Conservation (phyloP, 1,284 basidiomycete genomes). For the Fomitiporia mediterranea region DNA sequence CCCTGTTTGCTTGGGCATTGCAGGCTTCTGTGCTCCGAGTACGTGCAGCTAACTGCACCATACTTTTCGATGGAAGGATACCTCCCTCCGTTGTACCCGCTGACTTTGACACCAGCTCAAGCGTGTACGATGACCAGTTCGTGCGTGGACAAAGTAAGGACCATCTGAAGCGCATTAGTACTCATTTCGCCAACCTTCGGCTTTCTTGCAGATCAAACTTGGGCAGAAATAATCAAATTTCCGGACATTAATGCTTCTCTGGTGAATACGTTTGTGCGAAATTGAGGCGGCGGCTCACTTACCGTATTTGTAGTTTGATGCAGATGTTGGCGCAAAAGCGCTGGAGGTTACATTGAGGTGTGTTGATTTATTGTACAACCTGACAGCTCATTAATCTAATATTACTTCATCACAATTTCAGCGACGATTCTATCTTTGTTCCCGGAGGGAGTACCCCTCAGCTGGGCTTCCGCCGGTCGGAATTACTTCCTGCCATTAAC, state of each 20-base stretch:
- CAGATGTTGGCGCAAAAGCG: not conserved
- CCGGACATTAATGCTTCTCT: not conserved
- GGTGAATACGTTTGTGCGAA: not conserved
- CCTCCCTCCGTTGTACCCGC: not conserved
- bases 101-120: slow-evolving; percentile 4
- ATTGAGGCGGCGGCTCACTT: too few species aligned
- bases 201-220: slow-evolving; percentile 12
- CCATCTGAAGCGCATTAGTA: not conserved
- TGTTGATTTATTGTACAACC: not conserved
- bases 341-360: slow-evolving; percentile 1
- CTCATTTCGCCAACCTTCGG: too few species aligned
- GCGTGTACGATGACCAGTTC: slow-evolving; percentile 4
- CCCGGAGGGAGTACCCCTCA: slow-evolving; percentile 46
- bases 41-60: not conserved
- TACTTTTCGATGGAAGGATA: slow-evolving; percentile 8
- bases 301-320: not conserved
- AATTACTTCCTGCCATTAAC: slow-evolving; percentile 47
- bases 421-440: slow-evolving; percentile 52
- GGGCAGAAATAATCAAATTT: slow-evolving; percentile 5
- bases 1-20: not conserved
- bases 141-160: slow-evolving; percentile 2
- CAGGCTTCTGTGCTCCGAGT: not conserved
- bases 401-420: not conserved
- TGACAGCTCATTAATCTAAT: not conserved
- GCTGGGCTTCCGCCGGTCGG: slow-evolving; percentile 53